Evolutionary conservation across 2,329 filamentous ascomycete species (phyloP).

Genomic region (Monilinia vaccinii-corymbosi): DNA sequence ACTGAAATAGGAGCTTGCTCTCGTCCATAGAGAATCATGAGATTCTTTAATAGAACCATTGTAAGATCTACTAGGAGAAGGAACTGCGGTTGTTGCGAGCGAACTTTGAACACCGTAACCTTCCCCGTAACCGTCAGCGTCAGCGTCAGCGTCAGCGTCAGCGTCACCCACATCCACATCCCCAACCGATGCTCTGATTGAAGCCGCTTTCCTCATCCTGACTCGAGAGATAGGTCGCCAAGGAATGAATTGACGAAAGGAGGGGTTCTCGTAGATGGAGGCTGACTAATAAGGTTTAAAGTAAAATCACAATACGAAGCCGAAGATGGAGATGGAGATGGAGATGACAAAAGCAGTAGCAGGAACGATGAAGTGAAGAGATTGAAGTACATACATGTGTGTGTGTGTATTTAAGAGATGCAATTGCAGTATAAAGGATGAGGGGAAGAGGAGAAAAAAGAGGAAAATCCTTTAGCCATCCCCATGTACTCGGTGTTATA

Average conservation of each 20-base stretch:
- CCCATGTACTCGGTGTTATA: too few relatives aligned
- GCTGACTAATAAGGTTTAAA: too few relatives aligned
- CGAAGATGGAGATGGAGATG: background rate
- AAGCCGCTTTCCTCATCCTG: background rate
- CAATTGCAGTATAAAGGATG: too few relatives aligned
- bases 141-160: background rate
- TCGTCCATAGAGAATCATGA: background rate
- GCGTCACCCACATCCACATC: background rate
- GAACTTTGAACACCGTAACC: background rate
- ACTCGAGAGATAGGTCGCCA: background rate
- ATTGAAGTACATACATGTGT: too few relatives aligned
- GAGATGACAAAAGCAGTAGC: background rate
- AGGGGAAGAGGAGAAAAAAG: too few relatives aligned
- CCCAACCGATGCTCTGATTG: background rate
- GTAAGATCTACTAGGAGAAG: constrained; percentile 10
- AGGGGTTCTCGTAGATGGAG: background rate
- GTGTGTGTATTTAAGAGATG: too few relatives aligned
- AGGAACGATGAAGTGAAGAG: too few relatives aligned
- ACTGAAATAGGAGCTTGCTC: constrained; percentile 17
- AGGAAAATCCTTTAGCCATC: too few relatives aligned
- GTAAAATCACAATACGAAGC: background rate
- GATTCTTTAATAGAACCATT: constrained; percentile 11
- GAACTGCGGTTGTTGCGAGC: constrained; percentile 1
- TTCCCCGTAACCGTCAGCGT: background rate
- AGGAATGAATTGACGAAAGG: background rate